Base-by-base conservation (phyloP, 371 early-diverging fungal species). In the Chytridium lagenaria region DNA sequence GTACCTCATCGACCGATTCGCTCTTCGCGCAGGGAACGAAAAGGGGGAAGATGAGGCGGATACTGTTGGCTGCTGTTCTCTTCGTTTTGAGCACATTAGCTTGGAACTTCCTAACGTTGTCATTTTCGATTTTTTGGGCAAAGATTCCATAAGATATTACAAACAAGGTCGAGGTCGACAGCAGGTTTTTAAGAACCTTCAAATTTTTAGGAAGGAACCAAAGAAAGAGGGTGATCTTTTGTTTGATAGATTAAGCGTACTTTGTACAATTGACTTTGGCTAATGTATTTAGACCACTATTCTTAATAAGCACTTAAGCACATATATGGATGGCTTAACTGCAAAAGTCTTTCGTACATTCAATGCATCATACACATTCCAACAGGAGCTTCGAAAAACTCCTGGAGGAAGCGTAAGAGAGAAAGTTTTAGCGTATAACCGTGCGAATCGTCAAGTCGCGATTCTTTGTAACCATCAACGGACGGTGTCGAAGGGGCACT, bases 311-410 rank as follows among this genome's bases (percentile, higher is more conserved):
- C 90, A 97, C 76, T 81, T 98, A 72, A 89, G 88, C 33, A 86
- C 73, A 28, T 88, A 90, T 75, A 96, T 97, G 96, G 83, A 88
- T n/a, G 97, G 98, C 1, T 81, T 98, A 40, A 93, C 95, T 1
- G 98, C 98, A 69, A 98, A 98, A 80, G 98, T 98, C 26, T 98
- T 98, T 87, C 98, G 98, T 93, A 98, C 98, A 28, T 96, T 89
- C 83, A 98, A 98, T 77, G 98, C 98, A 1, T 96, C 97, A 15
- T 86, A 85, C 74, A 96, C 96, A 0, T 96, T 97, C 88, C 95
- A 97, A 80, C 83, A 92, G 49, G 92, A 98, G 83, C 74, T 87
- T 22, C 82, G 84, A 67, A 83, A 86, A 69, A 96, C 95, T 12
- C 83, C 82, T 0, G 77, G 26, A 23, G 77, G 90, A n/a, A 95